Conservation (phyloP, 2,329 filamentous ascomycete species). For the Amauroascus verrucosus region DNA sequence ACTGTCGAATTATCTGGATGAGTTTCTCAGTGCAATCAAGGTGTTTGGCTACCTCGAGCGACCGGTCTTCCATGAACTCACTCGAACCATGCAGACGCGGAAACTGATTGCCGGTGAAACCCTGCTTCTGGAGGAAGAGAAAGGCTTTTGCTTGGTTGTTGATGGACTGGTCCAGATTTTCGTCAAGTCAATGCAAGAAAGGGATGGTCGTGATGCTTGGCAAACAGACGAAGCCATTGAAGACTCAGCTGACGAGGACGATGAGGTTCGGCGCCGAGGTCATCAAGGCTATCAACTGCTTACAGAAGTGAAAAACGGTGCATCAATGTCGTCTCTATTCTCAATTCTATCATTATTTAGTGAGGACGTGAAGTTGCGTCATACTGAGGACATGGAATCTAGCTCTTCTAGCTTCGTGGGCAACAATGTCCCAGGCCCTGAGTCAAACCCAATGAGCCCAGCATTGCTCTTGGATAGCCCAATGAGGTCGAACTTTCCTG, state of each 20-base stretch:
- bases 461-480: slow-evolving; percentile 24
- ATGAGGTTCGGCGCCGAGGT: slow-evolving; percentile 50
- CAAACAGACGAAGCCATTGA: slow-evolving; percentile 35
- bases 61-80: slow-evolving; percentile 94
- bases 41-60: slow-evolving; percentile 96
- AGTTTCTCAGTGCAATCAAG: slow-evolving; percentile 96
- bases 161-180: slow-evolving; percentile 96
- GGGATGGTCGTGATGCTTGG: slow-evolving; percentile 31
- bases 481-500: slow-evolving; percentile 18
- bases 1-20: slow-evolving; percentile 90
- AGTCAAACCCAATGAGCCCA: slow-evolving; percentile 34
- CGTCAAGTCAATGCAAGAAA: slow-evolving; percentile 67
- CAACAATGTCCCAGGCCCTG: slow-evolving; percentile 25
- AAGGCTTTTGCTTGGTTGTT: slow-evolving; percentile 94
- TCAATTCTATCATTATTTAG: slow-evolving; percentile 91
- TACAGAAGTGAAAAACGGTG: slow-evolving; percentile 94
- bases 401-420: slow-evolving; percentile 27
- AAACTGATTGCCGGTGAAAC: slow-evolving; percentile 96
- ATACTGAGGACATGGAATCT: slow-evolving; percentile 47
- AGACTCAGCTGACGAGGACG: slow-evolving; percentile 36
- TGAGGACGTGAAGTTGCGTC: slow-evolving; percentile 74
- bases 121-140: slow-evolving; percentile 88
- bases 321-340: slow-evolving; percentile 96
- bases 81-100: slow-evolving; percentile 92
- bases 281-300: slow-evolving; percentile 87